phyloP scores from a whole-genome alignment of 805 yeast genomes.

The Cyberlindnera lachancei region DNA sequence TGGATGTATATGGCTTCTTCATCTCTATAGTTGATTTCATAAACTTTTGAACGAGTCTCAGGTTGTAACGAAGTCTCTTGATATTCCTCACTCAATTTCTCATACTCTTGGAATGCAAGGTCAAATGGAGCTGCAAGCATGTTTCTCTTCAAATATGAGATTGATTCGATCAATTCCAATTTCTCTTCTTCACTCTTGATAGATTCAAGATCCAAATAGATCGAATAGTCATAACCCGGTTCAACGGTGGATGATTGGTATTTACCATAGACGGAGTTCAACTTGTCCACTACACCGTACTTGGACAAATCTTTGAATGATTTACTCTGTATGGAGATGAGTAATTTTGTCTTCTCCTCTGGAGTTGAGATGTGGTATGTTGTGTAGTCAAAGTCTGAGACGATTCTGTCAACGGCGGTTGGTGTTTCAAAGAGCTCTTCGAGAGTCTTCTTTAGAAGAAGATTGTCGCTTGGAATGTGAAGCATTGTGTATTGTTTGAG shows the following conservation, averaged over 20 bases:
- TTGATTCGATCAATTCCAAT: conserved; percentile 46
- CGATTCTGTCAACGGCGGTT: conserved; percentile 67
- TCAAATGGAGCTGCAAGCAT: conserved; percentile 92
- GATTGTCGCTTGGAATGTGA: conserved; percentile 77
- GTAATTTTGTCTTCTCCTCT: conserved; percentile 55
- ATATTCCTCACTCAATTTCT: conserved; percentile 36
- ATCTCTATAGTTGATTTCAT: conserved; percentile 73
- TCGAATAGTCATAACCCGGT: conserved; percentile 73
- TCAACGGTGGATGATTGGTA: conserved; percentile 41
- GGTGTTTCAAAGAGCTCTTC: conserved; percentile 58
- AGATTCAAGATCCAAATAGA: conserved; percentile 53
- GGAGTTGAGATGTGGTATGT: conserved; percentile 91
- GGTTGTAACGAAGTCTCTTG: conserved; percentile 24
- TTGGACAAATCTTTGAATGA: conserved; percentile 67
- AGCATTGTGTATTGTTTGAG: conserved; percentile 44
- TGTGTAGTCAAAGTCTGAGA: conserved; percentile 94
- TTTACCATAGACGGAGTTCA: conserved; percentile 43
- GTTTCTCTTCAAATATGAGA: conserved; percentile 75
- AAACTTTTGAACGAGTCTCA: conserved; percentile 16
- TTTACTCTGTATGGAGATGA: conserved; percentile 65
- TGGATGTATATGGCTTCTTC: conserved; percentile 85
- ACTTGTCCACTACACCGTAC: conserved; percentile 54
- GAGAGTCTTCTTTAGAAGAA: conserved; percentile 74
- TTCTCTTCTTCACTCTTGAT: conserved; percentile 39
- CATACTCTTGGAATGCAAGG: conserved; percentile 74